phyloP scores from a whole-genome alignment of 441 rosid genomes.

The Pelargonium australe region DNA sequence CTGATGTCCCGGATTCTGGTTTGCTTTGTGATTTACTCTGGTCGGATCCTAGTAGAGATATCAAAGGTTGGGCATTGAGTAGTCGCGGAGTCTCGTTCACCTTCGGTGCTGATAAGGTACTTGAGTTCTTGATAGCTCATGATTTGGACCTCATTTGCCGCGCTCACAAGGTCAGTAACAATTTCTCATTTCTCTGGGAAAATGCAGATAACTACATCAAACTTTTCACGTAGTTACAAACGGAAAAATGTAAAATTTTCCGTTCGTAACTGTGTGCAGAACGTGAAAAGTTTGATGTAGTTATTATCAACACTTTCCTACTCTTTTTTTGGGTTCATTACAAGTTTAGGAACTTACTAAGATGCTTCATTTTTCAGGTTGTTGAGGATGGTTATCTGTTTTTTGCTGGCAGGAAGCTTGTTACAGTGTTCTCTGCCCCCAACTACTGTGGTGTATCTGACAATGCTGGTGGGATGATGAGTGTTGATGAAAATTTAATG shows the following conservation, averaged over 20 bases:
- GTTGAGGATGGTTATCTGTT: conserved; percentile 74
- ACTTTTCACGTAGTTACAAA: too few species aligned
- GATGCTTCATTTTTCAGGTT: conserved; percentile 29
- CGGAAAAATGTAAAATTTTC: too few species aligned
- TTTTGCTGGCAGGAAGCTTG: conserved; percentile 60
- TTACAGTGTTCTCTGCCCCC: conserved; percentile 65
- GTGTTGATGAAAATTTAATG: conserved; percentile 64
- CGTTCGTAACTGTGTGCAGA: too few species aligned
- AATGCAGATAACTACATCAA: too few species aligned
- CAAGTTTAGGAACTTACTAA: too few species aligned
- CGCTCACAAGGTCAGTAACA: conserved; percentile 52
- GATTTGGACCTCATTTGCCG: conserved; percentile 70
- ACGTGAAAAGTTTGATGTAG: too few species aligned
- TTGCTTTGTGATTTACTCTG: conserved; percentile 65
- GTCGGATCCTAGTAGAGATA: conserved; percentile 61
- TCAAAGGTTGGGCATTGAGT: conserved; percentile 59
- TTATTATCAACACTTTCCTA: too few species aligned
- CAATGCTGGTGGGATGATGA: conserved; percentile 72
- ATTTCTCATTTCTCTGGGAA: too few species aligned
- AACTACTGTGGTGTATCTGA: conserved; percentile 68
- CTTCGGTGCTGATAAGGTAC: conserved; percentile 55
- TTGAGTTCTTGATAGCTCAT: conserved; percentile 44
- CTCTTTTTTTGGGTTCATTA: too few species aligned
- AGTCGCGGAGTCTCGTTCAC: conserved; percentile 70
- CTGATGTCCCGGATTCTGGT: conserved; percentile 64